phyloP scores from a whole-genome alignment of 1,284 basidiomycete genomes.

The Cryptococcus deneoformans region DNA sequence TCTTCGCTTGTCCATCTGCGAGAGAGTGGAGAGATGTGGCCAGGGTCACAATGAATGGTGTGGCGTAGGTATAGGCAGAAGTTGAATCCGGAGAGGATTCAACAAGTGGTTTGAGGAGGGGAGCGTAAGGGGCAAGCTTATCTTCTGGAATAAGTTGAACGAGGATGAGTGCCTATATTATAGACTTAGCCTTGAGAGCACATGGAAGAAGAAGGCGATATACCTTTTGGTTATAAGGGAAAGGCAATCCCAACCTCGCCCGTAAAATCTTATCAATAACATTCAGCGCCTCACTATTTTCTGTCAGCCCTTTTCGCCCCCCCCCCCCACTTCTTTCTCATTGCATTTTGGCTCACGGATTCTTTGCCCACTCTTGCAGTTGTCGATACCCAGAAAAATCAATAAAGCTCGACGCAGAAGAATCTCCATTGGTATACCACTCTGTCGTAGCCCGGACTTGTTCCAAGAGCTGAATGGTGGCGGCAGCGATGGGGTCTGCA shows the following conservation, averaged over 20 bases:
- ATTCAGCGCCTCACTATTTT: slow-evolving; percentile 4
- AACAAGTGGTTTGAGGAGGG: slow-evolving; percentile 7
- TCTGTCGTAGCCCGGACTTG: slow-evolving; percentile 8
- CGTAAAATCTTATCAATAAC: slow-evolving; percentile 12
- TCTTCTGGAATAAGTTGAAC: slow-evolving; percentile 7
- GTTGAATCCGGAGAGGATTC: not conserved
- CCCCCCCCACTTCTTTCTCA: not conserved
- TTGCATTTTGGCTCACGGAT: slow-evolving; percentile 4
- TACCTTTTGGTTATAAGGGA: slow-evolving; percentile 11
- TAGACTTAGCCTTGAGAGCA: not conserved
- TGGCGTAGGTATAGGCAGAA: slow-evolving; percentile 1
- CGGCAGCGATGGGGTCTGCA: slow-evolving; percentile 5
- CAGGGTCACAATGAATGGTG: slow-evolving; percentile 5
- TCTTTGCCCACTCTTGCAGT: slow-evolving; percentile 7
- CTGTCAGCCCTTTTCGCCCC: not conserved
- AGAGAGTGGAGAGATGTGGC: slow-evolving; percentile 1
- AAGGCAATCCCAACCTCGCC: slow-evolving; percentile 4
- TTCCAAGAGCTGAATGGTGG: slow-evolving; percentile 1
- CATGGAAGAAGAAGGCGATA: not conserved
- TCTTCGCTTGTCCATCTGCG: not conserved
- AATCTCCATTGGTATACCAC: slow-evolving; percentile 12
- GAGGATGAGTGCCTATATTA: slow-evolving; percentile 7
- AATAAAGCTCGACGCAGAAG: not conserved
- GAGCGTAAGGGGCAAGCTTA: slow-evolving; percentile 7
- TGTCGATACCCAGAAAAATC: slow-evolving; percentile 4